Evolutionary conservation across 2,329 filamentous ascomycete genomes (phyloP).

Genomic region (Trichoderma endophyticum): DNA sequence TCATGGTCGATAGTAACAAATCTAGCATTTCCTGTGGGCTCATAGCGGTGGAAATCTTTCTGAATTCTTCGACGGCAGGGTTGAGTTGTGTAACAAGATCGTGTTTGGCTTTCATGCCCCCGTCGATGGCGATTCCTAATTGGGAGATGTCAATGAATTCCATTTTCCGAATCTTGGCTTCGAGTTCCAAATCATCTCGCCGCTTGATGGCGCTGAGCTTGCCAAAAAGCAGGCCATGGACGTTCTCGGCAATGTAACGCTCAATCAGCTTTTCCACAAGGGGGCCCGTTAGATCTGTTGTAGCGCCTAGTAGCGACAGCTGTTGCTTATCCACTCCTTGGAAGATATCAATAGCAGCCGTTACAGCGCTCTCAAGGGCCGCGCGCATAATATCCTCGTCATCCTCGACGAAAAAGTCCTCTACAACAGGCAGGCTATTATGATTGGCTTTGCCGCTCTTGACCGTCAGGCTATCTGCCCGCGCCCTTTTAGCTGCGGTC

Average conservation of each 20-base stretch:
- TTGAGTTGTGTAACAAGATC: constrained; percentile 74
- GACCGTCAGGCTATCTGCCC: constrained; percentile 48
- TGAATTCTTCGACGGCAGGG: constrained; percentile 82
- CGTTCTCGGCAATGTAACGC: constrained; percentile 87
- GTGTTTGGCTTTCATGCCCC: constrained; percentile 73
- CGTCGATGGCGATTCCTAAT: constrained; percentile 82
- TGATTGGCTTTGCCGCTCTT: constrained; percentile 32
- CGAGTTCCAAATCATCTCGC: constrained; percentile 80
- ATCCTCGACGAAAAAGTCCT: constrained; percentile 75
- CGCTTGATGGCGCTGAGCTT: constrained; percentile 74
- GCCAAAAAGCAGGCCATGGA: constrained; percentile 86
- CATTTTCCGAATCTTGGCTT: constrained; percentile 90
- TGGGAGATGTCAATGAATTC: constrained; percentile 91
- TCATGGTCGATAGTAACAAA: constrained; percentile 74
- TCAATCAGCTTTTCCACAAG: constrained; percentile 93
- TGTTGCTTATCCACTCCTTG: constrained; percentile 95
- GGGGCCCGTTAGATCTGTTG: constrained; percentile 88
- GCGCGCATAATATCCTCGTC: constrained; percentile 89
- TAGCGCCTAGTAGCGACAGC: constrained; percentile 83
- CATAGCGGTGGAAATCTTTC: constrained; percentile 72
- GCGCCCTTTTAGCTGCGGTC: constrained; percentile 52
- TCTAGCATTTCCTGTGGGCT: constrained; percentile 89
- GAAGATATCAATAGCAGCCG: constrained; percentile 90
- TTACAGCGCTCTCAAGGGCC: constrained; percentile 87
- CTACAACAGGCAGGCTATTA: constrained; percentile 47